Base-by-base conservation (phyloP, 306 rosid genomes). In the Glycine tomentella region DNA sequence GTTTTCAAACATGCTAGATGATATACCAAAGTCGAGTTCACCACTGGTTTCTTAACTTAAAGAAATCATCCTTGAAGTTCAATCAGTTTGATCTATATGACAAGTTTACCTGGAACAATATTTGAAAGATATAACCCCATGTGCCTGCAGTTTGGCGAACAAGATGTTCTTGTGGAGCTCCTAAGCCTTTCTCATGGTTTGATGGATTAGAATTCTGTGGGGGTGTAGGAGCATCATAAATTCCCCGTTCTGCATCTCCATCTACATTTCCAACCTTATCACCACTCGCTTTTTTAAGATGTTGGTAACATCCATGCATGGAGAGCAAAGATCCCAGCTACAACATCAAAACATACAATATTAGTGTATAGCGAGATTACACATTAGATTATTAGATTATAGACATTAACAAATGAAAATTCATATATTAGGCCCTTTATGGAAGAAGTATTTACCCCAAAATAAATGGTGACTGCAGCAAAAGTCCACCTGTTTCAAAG, bases 291-390 rank as follows among this genome's bases (percentile, higher is more conserved):
- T 93, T 91, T 89, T 90, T 91, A 75, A 89, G 97, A 88, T 93
- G 77, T 33, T 74, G 85, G 84, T 90, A 90, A 80, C 99, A 96
- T 40, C 99, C 99, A 85, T 81, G 53, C 68, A 96, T 86, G 65
- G 99, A 96, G 73, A 96, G 89, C 84, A 93, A 46, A 9, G 97
- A 86, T 57, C 99, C 99, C 72, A 96, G 87, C 99, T 96, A 70
- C 77, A 84, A 25, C 31, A 25, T 64, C 80, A 82, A 61, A 53
- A 13, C 80, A 82, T 65, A 12, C 67, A 81, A 73, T 38, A 36
- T 14, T 49, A 70, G 25, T 16, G 31, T 25, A 25, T 25, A 25
- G 34, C 20, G 31, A 25, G 31, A 25, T 25, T 25, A 25, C 31
- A 12, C 7, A 61, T 5, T 55, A 64, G 78, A 74, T 38, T 74